Percentiles rank a stretch among this genome's conserved stretches.
These are phyloP conservation scores for Citrullus colocynthis DNA, from an alignment of 306 rosid species.

Conservation along the genomic window DNA sequence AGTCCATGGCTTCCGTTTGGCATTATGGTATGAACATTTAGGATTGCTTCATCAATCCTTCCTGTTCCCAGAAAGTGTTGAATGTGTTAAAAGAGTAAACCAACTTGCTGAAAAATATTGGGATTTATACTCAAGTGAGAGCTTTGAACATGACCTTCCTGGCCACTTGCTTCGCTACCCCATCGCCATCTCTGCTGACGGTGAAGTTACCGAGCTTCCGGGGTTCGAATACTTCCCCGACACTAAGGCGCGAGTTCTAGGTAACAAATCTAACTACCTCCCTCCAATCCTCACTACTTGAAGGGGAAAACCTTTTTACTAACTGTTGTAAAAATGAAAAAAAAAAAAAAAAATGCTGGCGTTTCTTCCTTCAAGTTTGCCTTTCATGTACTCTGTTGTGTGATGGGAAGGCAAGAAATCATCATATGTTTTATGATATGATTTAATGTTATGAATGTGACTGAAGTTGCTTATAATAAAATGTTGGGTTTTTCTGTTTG, in stretches of 20 bases:
- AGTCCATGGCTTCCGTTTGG: slow-evolving; percentile 37
- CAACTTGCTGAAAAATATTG: slow-evolving; percentile 34
- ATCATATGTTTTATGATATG: neutral
- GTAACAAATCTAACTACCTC: slow-evolving; percentile 27
- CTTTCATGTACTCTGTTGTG: neutral
- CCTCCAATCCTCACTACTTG: slow-evolving; percentile 40
- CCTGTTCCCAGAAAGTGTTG: slow-evolving; percentile 27
- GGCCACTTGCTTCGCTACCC: slow-evolving; percentile 44
- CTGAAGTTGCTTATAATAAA: neutral
- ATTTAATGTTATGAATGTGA: neutral
- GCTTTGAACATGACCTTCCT: slow-evolving; percentile 27
- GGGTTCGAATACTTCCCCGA: slow-evolving; percentile 35
- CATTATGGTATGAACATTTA: slow-evolving; percentile 38
- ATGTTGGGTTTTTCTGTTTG: neutral
- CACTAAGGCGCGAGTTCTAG: slow-evolving; percentile 34
- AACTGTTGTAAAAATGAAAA: neutral
- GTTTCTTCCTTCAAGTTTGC: neutral
- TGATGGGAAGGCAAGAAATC: neutral
- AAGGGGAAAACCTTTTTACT: neutral
- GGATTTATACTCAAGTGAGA: slow-evolving; percentile 33
- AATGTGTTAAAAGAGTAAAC: slow-evolving; percentile 27
- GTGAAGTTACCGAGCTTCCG: slow-evolving; percentile 15
- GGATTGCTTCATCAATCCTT: slow-evolving; percentile 33
- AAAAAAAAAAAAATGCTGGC: neutral
- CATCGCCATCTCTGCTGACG: slow-evolving; percentile 19